Conservation (phyloP, 2,329 filamentous ascomycete genomes). For the Fusarium proliferatum region DNA sequence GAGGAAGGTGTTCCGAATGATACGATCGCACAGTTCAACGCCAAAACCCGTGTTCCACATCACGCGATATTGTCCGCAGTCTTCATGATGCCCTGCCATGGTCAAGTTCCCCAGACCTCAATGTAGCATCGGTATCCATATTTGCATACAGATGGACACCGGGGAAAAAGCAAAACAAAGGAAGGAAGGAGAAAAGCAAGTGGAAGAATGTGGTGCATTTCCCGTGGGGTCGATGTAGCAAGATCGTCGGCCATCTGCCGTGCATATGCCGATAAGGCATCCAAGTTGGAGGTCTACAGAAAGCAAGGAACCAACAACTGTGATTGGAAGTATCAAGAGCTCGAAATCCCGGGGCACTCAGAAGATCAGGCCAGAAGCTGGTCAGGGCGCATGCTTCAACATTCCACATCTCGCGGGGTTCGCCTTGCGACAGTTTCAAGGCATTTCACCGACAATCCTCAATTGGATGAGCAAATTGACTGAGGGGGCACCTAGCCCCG, state of each 20-base stretch:
- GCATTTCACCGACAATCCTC: slow-evolving; percentile 19
- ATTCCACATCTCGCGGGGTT: slow-evolving; percentile 32
- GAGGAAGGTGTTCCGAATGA: slow-evolving; percentile 32
- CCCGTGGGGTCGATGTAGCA: slow-evolving; percentile 39
- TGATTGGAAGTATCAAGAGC: slow-evolving; percentile 39
- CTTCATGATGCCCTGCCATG: not conserved
- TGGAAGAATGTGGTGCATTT: slow-evolving; percentile 1
- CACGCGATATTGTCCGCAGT: slow-evolving; percentile 31
- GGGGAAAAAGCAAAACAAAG: slow-evolving; percentile 17
- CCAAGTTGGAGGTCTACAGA: slow-evolving; percentile 18
- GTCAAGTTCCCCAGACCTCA: slow-evolving; percentile 26
- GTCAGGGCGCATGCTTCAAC: slow-evolving; percentile 36
- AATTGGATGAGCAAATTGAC: not conserved
- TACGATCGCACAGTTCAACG: slow-evolving; percentile 28
- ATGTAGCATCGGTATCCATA: slow-evolving; percentile 3
- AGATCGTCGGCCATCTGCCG: slow-evolving; percentile 46
- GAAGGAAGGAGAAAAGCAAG: slow-evolving; percentile 8
- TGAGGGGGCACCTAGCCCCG: not conserved
- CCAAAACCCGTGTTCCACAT: slow-evolving; percentile 25
- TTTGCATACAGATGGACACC: not conserved
- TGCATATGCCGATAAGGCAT: slow-evolving; percentile 46
- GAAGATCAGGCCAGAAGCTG: slow-evolving; percentile 46
- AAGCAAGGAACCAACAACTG: slow-evolving; percentile 19
- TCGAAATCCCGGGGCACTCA: slow-evolving; percentile 23
- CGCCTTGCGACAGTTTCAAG: slow-evolving; percentile 14